These are phyloP conservation scores for Davidsoniella eucalypti DNA, from an alignment of 2,329 filamentous ascomycete species.

Conservation along the genomic window DNA sequence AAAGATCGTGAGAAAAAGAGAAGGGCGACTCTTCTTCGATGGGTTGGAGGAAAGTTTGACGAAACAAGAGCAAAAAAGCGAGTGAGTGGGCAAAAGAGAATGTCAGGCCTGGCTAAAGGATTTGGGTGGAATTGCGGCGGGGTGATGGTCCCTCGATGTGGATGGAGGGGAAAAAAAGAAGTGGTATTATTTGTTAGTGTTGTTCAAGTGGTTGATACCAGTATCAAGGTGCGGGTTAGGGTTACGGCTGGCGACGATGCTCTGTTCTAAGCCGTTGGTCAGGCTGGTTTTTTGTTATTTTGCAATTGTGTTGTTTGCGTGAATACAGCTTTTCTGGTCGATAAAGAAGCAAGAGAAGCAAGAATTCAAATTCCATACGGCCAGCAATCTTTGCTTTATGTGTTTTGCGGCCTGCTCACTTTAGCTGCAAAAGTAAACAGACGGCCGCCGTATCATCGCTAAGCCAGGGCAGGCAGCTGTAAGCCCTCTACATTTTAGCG, in stretches of 20 bases:
- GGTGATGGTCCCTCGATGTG: neutral
- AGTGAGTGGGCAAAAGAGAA: slow-evolving; percentile 1
- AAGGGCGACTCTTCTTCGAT: slow-evolving; percentile 8
- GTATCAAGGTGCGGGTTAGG: neutral
- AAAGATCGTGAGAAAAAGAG: slow-evolving; percentile 6
- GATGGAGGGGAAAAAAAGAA: slow-evolving; percentile 1
- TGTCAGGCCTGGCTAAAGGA: slow-evolving; percentile 9
- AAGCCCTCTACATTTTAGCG: no score
- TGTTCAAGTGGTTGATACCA: neutral
- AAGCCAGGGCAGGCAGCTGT: no score
- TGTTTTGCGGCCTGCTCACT: no score
- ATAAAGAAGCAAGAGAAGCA: no score
- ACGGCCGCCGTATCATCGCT: no score
- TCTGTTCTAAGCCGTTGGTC: no score
- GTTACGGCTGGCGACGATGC: neutral
- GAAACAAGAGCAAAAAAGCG: slow-evolving; percentile 6
- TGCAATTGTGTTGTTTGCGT: no score
- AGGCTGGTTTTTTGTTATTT: no score
- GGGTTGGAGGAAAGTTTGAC: slow-evolving; percentile 6
- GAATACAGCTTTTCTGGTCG: no score
- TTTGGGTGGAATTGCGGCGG: slow-evolving; percentile 7
- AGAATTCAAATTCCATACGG: no score
- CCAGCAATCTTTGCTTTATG: no score
- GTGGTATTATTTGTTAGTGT: neutral
- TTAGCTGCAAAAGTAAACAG: no score